These are phyloP conservation scores for Senna tora DNA, from an alignment of 306 rosid genomes.

Conservation along the genomic window DNA sequence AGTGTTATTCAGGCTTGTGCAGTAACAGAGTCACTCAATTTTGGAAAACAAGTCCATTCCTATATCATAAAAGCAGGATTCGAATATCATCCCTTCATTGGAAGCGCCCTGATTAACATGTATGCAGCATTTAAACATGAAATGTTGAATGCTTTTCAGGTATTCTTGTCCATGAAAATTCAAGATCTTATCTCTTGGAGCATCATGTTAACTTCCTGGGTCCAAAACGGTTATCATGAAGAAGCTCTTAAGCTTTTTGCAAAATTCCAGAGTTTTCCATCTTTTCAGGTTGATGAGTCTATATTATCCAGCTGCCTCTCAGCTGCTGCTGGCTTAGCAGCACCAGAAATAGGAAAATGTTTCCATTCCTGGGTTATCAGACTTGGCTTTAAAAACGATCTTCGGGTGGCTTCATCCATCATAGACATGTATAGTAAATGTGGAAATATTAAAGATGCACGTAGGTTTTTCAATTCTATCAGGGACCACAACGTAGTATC, in stretches of 20 bases:
- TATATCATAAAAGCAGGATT: constrained; percentile 49
- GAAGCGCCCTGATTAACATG: constrained; percentile 51
- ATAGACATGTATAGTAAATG: constrained; percentile 57
- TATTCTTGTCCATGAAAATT: constrained; percentile 46
- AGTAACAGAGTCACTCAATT: constrained; percentile 35
- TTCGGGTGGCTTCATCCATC: constrained; percentile 49
- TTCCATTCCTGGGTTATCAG: constrained; percentile 50
- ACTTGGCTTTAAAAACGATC: constrained; percentile 41
- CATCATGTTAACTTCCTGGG: constrained; percentile 52
- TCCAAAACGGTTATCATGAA: constrained; percentile 48
- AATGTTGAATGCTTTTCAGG: constrained; percentile 39
- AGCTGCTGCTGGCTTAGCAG: constrained; percentile 56
- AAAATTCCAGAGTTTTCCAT: constrained; percentile 34
- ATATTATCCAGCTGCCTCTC: constrained; percentile 51
- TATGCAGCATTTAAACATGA: constrained; percentile 45
- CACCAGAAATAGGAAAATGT: constrained; percentile 48
- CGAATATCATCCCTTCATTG: constrained; percentile 41
- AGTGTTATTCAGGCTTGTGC: constrained; percentile 48
- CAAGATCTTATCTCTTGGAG: constrained; percentile 51
- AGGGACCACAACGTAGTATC: constrained; percentile 46
- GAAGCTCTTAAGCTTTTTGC: constrained; percentile 49
- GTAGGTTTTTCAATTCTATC: constrained; percentile 41
- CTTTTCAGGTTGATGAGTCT: constrained; percentile 49
- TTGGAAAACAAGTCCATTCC: constrained; percentile 44
- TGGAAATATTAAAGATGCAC: constrained; percentile 49